Evolutionary conservation across 2,329 filamentous ascomycete genomes (phyloP).

Genomic region (Basipetospora chlamydospora): DNA sequence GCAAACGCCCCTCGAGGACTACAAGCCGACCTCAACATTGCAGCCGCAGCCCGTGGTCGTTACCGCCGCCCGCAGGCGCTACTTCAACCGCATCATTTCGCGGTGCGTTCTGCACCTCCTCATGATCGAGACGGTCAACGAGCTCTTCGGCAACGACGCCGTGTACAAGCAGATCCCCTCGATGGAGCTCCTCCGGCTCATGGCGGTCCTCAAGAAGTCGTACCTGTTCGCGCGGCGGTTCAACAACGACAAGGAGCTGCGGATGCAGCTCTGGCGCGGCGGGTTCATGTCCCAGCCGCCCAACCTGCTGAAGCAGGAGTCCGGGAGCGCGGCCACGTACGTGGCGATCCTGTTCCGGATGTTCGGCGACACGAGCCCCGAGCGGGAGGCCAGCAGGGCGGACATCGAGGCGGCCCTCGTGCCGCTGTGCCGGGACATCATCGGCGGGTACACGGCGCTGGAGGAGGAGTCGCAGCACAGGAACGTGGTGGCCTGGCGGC

Average conservation of each 20-base stretch:
- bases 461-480: slow-evolving; percentile 95
- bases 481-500: slow-evolving; percentile 93
- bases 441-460: slow-evolving; percentile 67
- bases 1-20: slow-evolving; percentile 60
- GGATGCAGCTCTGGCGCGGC: slow-evolving; percentile 88
- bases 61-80: slow-evolving; percentile 78
- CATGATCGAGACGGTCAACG: slow-evolving; percentile 99
- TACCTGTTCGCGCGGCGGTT: slow-evolving; percentile 96
- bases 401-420: slow-evolving; percentile 88
- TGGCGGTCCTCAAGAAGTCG: slow-evolving; percentile 87
- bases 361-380: slow-evolving; percentile 80
- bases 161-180: slow-evolving; percentile 92
- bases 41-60: slow-evolving; percentile 87
- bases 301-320: slow-evolving; percentile 94
- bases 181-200: slow-evolving; percentile 73
- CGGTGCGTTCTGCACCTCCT: slow-evolving; percentile 93
- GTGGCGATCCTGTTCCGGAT: slow-evolving; percentile 92
- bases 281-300: slow-evolving; percentile 99
- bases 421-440: slow-evolving; percentile 88
- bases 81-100: slow-evolving; percentile 99
- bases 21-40: slow-evolving; percentile 58
- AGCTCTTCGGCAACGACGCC: slow-evolving; percentile 92
- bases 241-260: slow-evolving; percentile 92
- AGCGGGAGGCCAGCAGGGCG: slow-evolving; percentile 61
- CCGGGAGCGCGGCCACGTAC: slow-evolving; percentile 82